Base-by-base conservation (phyloP, 176 grass and related monocot genomes). In the Phoenix roebelenii region DNA sequence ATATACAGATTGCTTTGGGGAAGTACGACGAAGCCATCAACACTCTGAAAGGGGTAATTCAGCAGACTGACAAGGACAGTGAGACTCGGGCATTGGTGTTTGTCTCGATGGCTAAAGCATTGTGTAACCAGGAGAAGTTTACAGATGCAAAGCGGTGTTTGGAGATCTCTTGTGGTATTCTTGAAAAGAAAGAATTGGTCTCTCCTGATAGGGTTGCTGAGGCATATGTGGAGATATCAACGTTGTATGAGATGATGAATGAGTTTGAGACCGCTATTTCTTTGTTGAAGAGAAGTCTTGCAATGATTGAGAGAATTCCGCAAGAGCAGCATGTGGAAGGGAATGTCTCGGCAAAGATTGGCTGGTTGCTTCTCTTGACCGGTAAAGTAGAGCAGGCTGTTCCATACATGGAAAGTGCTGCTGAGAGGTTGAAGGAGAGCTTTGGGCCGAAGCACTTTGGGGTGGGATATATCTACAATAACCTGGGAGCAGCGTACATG, bases 391-490 rank as follows among this genome's bases (percentile, higher is more conserved):
- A 69, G 10, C 80, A 88, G 61, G 72, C 84, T 3, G 14, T 92
- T 60, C 81, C 73, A 0, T 83, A 75, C 65, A 60, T 91, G 74
- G 93, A 97, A 68, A 83, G 83, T 85, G 87, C 87, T 0, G 78
- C 67, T 7, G 81, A 91, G 81, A 85, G 87, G 59, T 88, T 92
- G 87, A 91, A 88, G 57, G 78, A 83, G 52, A 91, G 78, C 55
- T 97, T 88, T 63, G 93, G 93, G 35, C 87, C 78, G 0, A 91
- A 88, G 49, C 87, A 91, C 59, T 97, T 80, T 49, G 84, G 84
- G 1, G 92, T 91, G 55, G 92, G 92, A 1, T 91, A 91, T 73
- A 69, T 97, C 10, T 97, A 85, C 51, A 88, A 97, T 72, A 91
- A 97, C 69, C 74, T 91, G 69, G 87, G 87, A 50, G 80, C 83